Evolutionary conservation across 805 yeast species (phyloP).

Genomic region (Hanseniaspora lindneri): DNA sequence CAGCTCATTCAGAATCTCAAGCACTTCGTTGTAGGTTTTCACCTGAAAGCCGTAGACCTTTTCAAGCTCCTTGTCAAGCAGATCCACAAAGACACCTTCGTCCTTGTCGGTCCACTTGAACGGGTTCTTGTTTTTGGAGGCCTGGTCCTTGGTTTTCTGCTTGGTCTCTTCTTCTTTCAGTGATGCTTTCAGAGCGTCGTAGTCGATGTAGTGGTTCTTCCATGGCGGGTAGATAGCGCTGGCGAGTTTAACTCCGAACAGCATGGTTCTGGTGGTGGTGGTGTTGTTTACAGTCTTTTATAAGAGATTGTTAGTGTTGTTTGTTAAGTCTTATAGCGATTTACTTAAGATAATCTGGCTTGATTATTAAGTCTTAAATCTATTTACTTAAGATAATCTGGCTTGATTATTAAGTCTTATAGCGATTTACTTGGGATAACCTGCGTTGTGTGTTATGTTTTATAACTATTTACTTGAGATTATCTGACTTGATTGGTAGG

Average conservation of each 20-base stretch:
- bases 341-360: no score
- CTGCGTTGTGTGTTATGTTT: no score
- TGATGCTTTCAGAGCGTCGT: constrained; percentile 51
- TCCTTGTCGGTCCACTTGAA: constrained; percentile 54
- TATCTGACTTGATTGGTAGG: no score
- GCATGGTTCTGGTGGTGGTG: constrained; percentile 37
- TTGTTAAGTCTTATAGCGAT: no score
- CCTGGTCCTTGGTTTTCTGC: constrained; percentile 19
- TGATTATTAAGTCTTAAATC: no score
- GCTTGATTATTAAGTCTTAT: no score
- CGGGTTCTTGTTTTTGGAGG: constrained; percentile 17
- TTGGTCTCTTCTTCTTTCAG: constrained; percentile 54
- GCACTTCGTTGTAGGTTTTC: constrained; percentile 55
- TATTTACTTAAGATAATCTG: no score
- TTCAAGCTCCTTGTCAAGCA: constrained; percentile 57
- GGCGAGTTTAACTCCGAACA: constrained; percentile 73
- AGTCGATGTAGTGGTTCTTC: constrained; percentile 61
- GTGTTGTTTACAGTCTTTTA: no score
- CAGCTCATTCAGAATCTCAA: constrained; percentile 48
- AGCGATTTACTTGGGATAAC: no score
- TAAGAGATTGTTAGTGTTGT: no score
- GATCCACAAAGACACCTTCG: constrained; percentile 55
- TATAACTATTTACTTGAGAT: no score
- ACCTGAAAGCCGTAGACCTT: constrained; percentile 66
- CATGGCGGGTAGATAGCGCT: constrained; percentile 81